Evolutionary conservation across 345 rosid species (phyloP), one percentile per base, ranked within the genome.

Genomic region (Streptanthus diversifolius): DNA sequence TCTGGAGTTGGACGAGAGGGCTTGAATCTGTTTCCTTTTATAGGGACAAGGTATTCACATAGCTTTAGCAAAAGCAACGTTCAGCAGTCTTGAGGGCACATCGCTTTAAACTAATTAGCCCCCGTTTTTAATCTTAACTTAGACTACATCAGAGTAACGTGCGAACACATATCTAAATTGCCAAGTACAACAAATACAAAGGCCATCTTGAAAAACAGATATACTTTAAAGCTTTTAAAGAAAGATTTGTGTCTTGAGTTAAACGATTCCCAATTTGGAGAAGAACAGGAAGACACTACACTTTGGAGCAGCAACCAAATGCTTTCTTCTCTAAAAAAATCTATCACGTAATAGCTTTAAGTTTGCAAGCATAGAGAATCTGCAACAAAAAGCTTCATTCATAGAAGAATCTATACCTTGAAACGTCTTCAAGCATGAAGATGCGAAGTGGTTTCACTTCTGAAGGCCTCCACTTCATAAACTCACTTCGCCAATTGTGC

Each of bases 401-500:
- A 54, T 35, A 45, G 70, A 58, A 66, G 21, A 59, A 59, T 68
- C 6, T 41, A 37, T 74, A 95, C 99, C 98, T 90, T 21, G 98
- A 80, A 36, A 92, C 96, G 63, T 95, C 99, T 81, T 92, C 99
- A 74, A 95, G 75, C 99, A 95, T 95, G 83, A 78, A 92, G 68
- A 92, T 83, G 52, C 93, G 93, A 63, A 95, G 86, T 21, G 90
- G 85, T 81, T 95, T 95, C 25, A 84, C 83, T 82, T 95, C 99
- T 59, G 85, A 83, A 68, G 99, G 99, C 64, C 69, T 87, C 99
- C 99, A 95, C 84, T 95, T 95, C 77, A 75, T 65, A 78, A 95
- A 95, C 78, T 95, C 99, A 80, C 82, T 83, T 60, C 92, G 85
- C 99, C 99, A 95, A 78, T 95, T 95, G 78, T 95, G 98, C 81